phyloP scores from a whole-genome alignment of 768 basidiomycete genomes.

The Suillus subluteus region DNA sequence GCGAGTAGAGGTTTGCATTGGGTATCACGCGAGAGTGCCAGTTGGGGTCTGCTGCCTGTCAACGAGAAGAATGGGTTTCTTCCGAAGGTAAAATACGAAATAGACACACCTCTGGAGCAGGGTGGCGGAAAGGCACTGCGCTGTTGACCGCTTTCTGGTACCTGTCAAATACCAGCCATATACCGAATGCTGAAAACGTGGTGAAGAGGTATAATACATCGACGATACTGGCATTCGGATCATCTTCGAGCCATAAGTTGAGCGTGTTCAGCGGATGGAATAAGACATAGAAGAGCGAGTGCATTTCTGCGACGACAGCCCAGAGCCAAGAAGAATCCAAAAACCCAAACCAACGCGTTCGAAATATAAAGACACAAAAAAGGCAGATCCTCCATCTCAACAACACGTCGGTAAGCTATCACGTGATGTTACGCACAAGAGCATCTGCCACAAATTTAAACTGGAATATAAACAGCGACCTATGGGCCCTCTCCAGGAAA shows the following conservation, averaged over 20 bases:
- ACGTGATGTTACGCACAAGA: background rate
- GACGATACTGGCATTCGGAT: constrained; percentile 50
- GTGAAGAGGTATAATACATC: constrained; percentile 71
- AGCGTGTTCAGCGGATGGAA: constrained; percentile 58
- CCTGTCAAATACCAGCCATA: constrained; percentile 77
- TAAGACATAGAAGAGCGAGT: constrained; percentile 38
- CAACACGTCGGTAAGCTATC: background rate
- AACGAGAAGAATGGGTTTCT: constrained; percentile 20
- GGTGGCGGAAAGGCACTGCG: constrained; percentile 67
- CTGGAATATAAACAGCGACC: background rate
- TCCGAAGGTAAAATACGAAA: background rate
- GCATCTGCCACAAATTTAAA: background rate
- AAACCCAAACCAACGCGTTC: constrained; percentile 7
- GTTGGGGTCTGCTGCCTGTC: constrained; percentile 59
- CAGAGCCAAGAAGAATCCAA: constrained; percentile 6
- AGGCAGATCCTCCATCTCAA: constrained; percentile 3
- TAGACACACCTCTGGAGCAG: constrained; percentile 57
- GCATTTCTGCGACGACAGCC: constrained; percentile 23
- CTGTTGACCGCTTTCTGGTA: constrained; percentile 76
- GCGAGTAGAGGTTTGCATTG: constrained; percentile 67
- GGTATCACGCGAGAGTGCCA: constrained; percentile 59
- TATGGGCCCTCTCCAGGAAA: background rate
- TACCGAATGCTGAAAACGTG: constrained; percentile 74
- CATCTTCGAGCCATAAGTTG: constrained; percentile 50
- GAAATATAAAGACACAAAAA: constrained; percentile 9